Conservation (phyloP, 768 basidiomycete species). For the Serendipita sp. region DNA sequence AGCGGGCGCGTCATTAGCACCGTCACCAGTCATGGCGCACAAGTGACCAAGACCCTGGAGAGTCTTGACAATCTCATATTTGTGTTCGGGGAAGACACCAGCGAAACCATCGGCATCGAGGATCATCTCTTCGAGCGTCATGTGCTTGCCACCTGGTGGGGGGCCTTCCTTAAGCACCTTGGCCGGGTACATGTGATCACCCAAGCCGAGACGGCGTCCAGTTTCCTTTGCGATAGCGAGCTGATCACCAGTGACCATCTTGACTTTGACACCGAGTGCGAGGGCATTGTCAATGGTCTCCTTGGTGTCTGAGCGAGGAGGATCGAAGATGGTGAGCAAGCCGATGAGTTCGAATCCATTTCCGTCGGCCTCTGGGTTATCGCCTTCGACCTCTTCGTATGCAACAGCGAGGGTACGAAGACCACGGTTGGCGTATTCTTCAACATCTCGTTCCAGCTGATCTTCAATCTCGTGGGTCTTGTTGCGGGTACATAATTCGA, state of each 20-base stretch:
- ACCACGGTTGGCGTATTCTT: slow-evolving; percentile 90
- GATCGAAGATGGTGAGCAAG: slow-evolving; percentile 93
- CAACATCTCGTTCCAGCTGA: slow-evolving; percentile 83
- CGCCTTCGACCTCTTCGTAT: slow-evolving; percentile 77
- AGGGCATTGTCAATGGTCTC: slow-evolving; percentile 96
- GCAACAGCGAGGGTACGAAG: slow-evolving; percentile 95
- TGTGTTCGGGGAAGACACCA: slow-evolving; percentile 98
- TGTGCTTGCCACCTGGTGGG: slow-evolving; percentile 67
- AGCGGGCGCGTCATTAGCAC: slow-evolving; percentile 97
- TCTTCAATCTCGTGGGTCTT: slow-evolving; percentile 88
- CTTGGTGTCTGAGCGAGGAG: slow-evolving; percentile 95
- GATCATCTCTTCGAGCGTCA: slow-evolving; percentile 89
- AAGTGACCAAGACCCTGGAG: slow-evolving; percentile 91
- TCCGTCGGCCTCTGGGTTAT: slow-evolving; percentile 71
- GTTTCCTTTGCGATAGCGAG: slow-evolving; percentile 99
- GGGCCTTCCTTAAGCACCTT: slow-evolving; percentile 99
- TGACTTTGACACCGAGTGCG: slow-evolving; percentile 90
- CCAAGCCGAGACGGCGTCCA: slow-evolving; percentile 90
- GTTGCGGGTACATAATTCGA: slow-evolving; percentile 93
- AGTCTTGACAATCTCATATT: slow-evolving; percentile 98
- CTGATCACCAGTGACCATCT: slow-evolving; percentile 99
- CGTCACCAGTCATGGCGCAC: slow-evolving; percentile 98
- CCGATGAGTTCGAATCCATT: slow-evolving; percentile 97
- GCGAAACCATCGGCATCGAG: slow-evolving; percentile 99
- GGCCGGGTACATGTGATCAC: slow-evolving; percentile 98